Conservation (phyloP, 192 early-diverging fungal genomes). For the Diversispora eburnea region DNA sequence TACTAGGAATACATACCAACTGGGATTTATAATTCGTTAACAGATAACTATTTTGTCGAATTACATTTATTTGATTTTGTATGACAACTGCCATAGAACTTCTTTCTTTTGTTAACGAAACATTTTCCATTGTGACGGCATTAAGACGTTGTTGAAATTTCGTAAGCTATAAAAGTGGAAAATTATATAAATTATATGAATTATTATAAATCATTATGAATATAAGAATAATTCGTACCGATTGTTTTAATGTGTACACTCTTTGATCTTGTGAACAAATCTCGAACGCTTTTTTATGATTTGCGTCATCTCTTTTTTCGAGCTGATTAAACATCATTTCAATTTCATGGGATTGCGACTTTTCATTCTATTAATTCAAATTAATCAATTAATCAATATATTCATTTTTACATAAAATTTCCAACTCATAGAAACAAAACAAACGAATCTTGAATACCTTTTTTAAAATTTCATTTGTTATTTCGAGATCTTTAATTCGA, state of each 20-base stretch:
- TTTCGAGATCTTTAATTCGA: neutral
- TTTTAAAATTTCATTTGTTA: neutral
- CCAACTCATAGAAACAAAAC: too few relatives aligned
- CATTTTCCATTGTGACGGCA: constrained; percentile 19
- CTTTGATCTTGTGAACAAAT: neutral
- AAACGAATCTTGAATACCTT: neutral
- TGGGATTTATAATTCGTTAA: constrained; percentile 18
- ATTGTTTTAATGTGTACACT: neutral
- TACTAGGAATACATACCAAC: neutral
- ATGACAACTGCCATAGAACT: constrained; percentile 7
- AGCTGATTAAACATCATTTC: neutral
- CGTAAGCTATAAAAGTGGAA: neutral
- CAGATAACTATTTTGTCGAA: constrained; percentile 22
- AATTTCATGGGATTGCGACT: neutral
- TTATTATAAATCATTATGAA: neutral
- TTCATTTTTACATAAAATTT: neutral
- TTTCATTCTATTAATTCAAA: neutral
- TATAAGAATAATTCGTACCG: neutral
- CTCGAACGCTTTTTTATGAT: neutral
- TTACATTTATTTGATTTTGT: neutral
- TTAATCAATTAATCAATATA: neutral
- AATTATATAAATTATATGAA: neutral
- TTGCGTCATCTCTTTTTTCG: neutral
- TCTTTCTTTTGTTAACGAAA: constrained; percentile 20
- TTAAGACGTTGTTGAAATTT: constrained; percentile 19